Percentiles rank a stretch among this genome's conserved stretches.
phyloP scores from a whole-genome alignment of 371 early-diverging fungal genomes.

The Sporodiniella umbellata region DNA sequence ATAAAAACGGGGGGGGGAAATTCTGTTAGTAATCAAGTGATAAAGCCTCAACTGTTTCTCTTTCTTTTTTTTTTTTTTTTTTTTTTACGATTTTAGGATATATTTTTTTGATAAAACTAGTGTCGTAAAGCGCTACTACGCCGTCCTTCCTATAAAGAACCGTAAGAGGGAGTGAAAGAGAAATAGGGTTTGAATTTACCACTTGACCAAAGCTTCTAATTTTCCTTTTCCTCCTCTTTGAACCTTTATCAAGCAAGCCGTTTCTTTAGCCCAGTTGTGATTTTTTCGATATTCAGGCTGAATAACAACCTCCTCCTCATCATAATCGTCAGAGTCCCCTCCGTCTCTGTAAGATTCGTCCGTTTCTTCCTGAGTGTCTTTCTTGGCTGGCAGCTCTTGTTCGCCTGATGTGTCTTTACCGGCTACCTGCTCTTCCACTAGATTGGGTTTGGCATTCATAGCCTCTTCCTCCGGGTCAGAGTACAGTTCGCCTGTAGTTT shows the following conservation, averaged over 20 bases:
- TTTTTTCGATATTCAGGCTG: background rate
- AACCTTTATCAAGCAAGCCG: background rate
- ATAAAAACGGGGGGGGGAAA: background rate
- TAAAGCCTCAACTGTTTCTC: too few relatives aligned
- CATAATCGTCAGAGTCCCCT: background rate
- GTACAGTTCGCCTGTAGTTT: too few relatives aligned
- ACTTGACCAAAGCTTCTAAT: background rate
- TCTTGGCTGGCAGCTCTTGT: background rate
- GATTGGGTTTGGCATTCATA: too few relatives aligned
- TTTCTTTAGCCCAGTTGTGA: background rate
- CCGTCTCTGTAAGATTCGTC: background rate
- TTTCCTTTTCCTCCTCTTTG: background rate
- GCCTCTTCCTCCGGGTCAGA: too few relatives aligned
- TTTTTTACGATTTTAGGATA: background rate
- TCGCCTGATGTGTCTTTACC: too few relatives aligned
- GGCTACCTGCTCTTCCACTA: too few relatives aligned
- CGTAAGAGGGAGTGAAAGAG: too few relatives aligned
- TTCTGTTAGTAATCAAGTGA: too few relatives aligned
- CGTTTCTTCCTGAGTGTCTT: background rate
- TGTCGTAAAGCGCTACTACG: background rate
- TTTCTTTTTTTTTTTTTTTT: background rate
- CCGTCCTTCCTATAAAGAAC: background rate
- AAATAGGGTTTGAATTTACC: background rate
- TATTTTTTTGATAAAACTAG: background rate
- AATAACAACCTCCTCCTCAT: background rate